A percentile compares a stretch with the other conserved stretches of the same genome.
Conservation (phyloP, 441 rosid species). For the Adansonia madagascariensis region DNA sequence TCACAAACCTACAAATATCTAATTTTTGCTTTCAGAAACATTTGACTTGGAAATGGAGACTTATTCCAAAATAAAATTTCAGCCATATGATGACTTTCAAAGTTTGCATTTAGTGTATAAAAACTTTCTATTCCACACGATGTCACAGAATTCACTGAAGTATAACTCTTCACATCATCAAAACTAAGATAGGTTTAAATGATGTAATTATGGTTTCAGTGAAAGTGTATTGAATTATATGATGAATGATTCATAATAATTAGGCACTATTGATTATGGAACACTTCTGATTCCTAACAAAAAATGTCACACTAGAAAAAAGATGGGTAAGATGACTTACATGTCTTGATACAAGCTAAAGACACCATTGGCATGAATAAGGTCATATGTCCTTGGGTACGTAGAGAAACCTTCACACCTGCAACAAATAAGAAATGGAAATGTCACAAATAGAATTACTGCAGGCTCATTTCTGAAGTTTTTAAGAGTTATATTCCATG, state of each 20-base stretch:
- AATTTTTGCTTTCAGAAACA: background rate
- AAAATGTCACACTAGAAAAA: background rate
- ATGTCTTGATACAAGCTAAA: constrained; percentile 71
- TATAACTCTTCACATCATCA: background rate
- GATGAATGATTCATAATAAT: background rate
- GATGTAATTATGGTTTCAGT: background rate
- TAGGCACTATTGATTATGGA: background rate
- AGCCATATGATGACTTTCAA: background rate
- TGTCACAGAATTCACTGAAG: background rate
- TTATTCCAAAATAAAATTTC: background rate
- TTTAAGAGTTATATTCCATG: background rate
- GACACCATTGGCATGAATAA: constrained; percentile 79
- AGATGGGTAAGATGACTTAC: constrained; percentile 41
- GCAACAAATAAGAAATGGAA: constrained; percentile 32
- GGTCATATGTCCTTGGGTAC: constrained; percentile 90
- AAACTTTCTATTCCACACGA: background rate
- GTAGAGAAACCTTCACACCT: constrained; percentile 99
- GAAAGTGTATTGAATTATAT: background rate
- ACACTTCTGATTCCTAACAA: background rate
- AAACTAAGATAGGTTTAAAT: background rate
- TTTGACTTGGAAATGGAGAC: background rate
- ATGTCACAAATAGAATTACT: constrained; percentile 3
- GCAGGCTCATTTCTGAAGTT: background rate
- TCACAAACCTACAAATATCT: background rate
- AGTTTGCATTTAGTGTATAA: background rate